Base-by-base conservation (phyloP, 2,329 filamentous ascomycete genomes). In the Pseudogymnoascus pannorum region DNA sequence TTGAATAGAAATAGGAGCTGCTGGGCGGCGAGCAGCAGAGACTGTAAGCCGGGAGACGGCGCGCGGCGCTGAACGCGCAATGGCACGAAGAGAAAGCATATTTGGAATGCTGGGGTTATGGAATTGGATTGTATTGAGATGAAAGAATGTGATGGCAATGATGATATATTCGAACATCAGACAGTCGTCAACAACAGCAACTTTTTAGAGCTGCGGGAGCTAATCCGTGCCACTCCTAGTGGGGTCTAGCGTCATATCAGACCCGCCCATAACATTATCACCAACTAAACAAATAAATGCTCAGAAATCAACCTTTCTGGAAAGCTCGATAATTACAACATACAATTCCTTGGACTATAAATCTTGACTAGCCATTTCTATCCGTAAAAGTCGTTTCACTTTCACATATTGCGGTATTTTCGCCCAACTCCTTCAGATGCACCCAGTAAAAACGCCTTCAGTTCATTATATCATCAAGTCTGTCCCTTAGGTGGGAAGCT, bases 401-500 rank as follows among this genome's bases (percentile, higher is more conserved):
- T 54, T 54, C 48, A 54, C 48, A 54, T 54, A 16, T 18, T 54
- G 48, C 16, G 48, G 26, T 54, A 31, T 54, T 54, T 20, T 54
- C 48, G 48, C 48, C 48, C 48, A 54, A 54, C 48, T 54, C 48
- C 48, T 31, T 54, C n/a, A 54, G 24, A 54, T 54, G n/a, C 48
- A 54, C 48, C 48, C 48, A 14, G n/a, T 33, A 54, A 18, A 38
- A 58, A 58, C 57, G 57, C 58, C 58, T 26, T 16, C 26, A 12
- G 35, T 20, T 40, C 57, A 40, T 58, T 40, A 36, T 18, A 24
- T 40, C 29, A 20, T 71, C 63, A 72, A 62, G 69, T 66, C 48
- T 69, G 61, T 42, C 81, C 81, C 68, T 82, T 86, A 2, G 91
- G 91, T 18, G 92, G 93, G 70, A 96, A 96, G 64, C 80, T 87